Conservation (phyloP, 2,329 filamentous ascomycete species). For the Aspergillus terreus region DNA sequence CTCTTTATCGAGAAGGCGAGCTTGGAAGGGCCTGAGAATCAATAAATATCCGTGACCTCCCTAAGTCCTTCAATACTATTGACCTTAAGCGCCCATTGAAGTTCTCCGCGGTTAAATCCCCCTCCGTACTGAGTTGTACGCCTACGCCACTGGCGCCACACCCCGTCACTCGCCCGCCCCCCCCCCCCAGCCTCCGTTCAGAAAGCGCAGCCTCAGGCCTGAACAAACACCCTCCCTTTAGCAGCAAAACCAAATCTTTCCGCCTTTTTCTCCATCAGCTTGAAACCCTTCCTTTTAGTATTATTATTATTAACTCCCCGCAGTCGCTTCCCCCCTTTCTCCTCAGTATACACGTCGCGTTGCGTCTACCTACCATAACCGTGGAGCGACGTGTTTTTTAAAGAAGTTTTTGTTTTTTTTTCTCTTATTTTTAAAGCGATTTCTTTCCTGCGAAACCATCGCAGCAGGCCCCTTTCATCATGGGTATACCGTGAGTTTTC, state of each 20-base stretch:
- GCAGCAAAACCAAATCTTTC: slow-evolving; percentile 19
- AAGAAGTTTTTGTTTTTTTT: neutral
- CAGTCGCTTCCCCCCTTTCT: slow-evolving; percentile 12
- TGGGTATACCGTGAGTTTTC: slow-evolving; percentile 43
- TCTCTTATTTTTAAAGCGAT: slow-evolving; percentile 8
- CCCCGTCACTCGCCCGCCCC: neutral
- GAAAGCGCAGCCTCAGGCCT: slow-evolving; percentile 18
- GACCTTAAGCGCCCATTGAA: neutral
- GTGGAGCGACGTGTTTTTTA: neutral
- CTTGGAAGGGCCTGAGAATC: no score
- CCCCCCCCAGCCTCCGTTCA: slow-evolving; percentile 12
- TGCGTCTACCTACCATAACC: slow-evolving; percentile 7
- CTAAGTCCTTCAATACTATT: no score
- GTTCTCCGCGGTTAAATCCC: neutral
- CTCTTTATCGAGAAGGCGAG: no score
- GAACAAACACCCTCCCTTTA: slow-evolving; percentile 16
- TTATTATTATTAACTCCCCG: slow-evolving; percentile 5
- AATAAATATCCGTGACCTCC: no score
- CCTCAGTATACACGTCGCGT: slow-evolving; percentile 4
- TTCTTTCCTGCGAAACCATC: neutral
- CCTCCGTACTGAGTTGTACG: slow-evolving; percentile 13
- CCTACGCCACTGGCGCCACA: neutral
- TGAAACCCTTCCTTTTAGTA: slow-evolving; percentile 6
- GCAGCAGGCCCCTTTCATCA: slow-evolving; percentile 15
- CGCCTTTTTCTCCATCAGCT: slow-evolving; percentile 21